Conservation (phyloP, 768 basidiomycete genomes). For the Suillus sp. region DNA sequence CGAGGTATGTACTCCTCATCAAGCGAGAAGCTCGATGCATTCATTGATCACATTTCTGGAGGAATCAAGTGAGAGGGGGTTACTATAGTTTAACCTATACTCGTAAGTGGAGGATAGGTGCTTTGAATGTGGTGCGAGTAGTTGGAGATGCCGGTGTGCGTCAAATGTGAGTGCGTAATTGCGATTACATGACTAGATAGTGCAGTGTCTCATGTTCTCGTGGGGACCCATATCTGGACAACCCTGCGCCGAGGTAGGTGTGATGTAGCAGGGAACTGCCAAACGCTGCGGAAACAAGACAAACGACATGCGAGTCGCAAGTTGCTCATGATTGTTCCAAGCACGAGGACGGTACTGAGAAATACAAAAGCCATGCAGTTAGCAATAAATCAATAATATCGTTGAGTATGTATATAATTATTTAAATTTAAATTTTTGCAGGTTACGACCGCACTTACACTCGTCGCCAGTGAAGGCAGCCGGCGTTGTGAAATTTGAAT, state of each 20-base stretch:
- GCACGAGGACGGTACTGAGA: no score
- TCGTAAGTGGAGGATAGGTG: constrained; percentile 52
- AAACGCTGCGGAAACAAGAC: not conserved
- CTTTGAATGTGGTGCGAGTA: not conserved
- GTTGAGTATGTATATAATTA: no score
- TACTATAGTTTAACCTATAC: constrained; percentile 39
- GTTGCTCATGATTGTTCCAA: not conserved
- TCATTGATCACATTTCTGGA: constrained; percentile 62
- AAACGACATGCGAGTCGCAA: not conserved
- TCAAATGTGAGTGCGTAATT: not conserved
- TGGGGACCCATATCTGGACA: not conserved
- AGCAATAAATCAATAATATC: no score
- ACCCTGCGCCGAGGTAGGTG: not conserved
- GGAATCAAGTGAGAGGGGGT: not conserved
- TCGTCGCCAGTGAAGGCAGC: no score
- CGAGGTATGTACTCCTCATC: constrained; percentile 84
- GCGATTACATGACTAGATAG: not conserved
- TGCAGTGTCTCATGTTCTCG: not conserved
- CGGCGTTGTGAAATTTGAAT: no score
- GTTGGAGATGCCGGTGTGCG: not conserved
- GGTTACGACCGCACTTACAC: no score
- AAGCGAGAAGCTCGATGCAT: constrained; percentile 73
- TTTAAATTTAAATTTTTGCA: no score
- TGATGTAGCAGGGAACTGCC: not conserved
- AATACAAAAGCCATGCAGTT: no score